Conservation (phyloP, 192 early-diverging fungal genomes). For the Tieghemiomyces parasiticus region DNA sequence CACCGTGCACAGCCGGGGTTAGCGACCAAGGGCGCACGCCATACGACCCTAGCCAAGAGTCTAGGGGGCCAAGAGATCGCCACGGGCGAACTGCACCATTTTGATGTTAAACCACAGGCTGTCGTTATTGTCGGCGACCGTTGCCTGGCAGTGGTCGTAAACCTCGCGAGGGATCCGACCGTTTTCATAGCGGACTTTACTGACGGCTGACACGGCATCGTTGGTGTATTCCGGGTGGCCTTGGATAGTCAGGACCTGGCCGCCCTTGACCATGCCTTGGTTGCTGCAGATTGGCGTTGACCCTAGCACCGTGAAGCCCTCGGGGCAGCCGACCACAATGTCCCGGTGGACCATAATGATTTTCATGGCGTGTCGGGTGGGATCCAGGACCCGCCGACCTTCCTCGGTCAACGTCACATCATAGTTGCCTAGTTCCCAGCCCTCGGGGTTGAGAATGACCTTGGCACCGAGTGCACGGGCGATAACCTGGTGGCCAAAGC, state of each 20-base stretch:
- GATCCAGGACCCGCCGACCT: conserved; percentile 18
- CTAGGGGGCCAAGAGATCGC: too few relatives aligned
- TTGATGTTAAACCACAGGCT: conserved; percentile 4
- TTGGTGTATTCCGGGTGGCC: conserved; percentile 55
- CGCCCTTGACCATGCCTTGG: conserved; percentile 44
- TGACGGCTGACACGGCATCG: conserved; percentile 23
- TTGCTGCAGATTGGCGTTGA: conserved; percentile 34
- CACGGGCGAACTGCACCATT: conserved; percentile 1
- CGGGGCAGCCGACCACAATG: conserved; percentile 2
- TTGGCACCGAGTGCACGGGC: conserved; percentile 47
- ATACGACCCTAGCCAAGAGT: too few relatives aligned
- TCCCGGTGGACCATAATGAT: conserved; percentile 4
- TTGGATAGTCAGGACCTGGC: conserved; percentile 43
- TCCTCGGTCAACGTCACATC: conserved; percentile 19
- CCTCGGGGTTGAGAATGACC: conserved; percentile 35
- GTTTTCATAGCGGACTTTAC: conserved; percentile 15
- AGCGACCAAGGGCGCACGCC: too few relatives aligned
- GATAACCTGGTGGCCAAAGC: conserved; percentile 78
- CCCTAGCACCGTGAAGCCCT: conserved; percentile 37
- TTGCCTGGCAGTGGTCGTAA: not conserved
- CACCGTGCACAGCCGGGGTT: too few relatives aligned
- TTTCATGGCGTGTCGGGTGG: not conserved
- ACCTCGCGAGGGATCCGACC: not conserved
- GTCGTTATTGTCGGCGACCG: not conserved
- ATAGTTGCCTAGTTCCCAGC: conserved; percentile 55